Evolutionary conservation across 768 basidiomycete genomes (phyloP), one percentile per base, ranked within the genome.

Genomic region (Kondoa subrosea): DNA sequence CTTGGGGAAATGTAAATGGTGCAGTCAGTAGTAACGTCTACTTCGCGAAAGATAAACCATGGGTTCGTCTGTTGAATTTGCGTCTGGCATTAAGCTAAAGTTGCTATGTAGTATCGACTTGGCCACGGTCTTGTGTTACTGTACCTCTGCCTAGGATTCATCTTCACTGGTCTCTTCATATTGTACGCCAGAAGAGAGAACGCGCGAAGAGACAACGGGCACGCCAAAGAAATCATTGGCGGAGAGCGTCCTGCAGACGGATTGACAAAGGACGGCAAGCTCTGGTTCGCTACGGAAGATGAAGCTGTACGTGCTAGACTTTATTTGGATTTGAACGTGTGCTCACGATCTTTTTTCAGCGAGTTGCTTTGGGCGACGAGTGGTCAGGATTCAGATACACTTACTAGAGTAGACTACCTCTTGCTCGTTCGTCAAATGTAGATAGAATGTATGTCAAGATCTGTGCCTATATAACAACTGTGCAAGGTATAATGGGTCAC

Each of bases 31-130:
- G n/a, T 21, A 63, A 60, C 58, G 33, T 66, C 32, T 66, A 66
- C 32, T 25, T 59, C 15, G 81, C 81, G 2, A 76, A 75, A 60
- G 85, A 87, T 74, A 78, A 78, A 69, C 87, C 87, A 12, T 85
- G 85, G n/a, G n/a, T n/a, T n/a, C n/a, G n/a, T n/a, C n/a, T n/a
- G n/a, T n/a, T n/a, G n/a, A n/a, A n/a, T n/a, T n/a, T n/a, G n/a
- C n/a, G n/a, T n/a, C n/a, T n/a, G n/a, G n/a, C n/a, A n/a, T n/a
- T n/a, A n/a, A n/a, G n/a, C n/a, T n/a, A n/a, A n/a, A n/a, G n/a
- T n/a, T n/a, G n/a, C n/a, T n/a, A n/a, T n/a, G n/a, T n/a, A n/a
- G 83, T 89, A 85, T 75, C 81, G 79, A 1, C 77, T 86, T 84
- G 87, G 79, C 3, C 87, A 85, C 66, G 85, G 83, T 4, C 78